These are phyloP conservation scores for Fusarium annulatum DNA, from an alignment of 2,329 filamentous ascomycete species.

Conservation along the genomic window DNA sequence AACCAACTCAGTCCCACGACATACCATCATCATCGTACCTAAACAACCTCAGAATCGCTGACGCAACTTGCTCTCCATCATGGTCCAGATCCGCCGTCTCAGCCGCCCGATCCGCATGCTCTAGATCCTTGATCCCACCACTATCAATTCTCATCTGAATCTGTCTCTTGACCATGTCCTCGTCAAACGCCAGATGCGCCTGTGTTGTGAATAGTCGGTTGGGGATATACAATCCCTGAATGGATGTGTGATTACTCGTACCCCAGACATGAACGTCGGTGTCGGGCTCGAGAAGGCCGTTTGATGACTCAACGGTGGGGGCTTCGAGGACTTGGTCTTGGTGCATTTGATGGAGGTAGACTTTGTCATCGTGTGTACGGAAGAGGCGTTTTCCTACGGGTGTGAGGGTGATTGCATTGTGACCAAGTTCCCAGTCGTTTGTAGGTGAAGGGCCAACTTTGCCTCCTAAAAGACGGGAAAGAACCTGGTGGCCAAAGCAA, in stretches of 20 bases:
- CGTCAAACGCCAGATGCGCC: slow-evolving; percentile 81
- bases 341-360: slow-evolving; percentile 83
- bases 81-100: slow-evolving; percentile 71
- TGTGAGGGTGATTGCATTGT: slow-evolving; percentile 72
- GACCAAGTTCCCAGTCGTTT: slow-evolving; percentile 78
- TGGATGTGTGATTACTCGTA: slow-evolving; percentile 70
- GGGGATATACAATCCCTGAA: slow-evolving; percentile 79
- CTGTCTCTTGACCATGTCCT: slow-evolving; percentile 74
- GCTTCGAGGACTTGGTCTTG: slow-evolving; percentile 75
- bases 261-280: slow-evolving; percentile 68
- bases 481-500: slow-evolving; percentile 85
- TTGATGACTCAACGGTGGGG: slow-evolving; percentile 62
- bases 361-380: slow-evolving; percentile 58
- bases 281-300: slow-evolving; percentile 51
- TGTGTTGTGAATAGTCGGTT: slow-evolving; percentile 77
- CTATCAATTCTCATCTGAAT: slow-evolving; percentile 68
- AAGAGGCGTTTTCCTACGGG: slow-evolving; percentile 76
- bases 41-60: slow-evolving; percentile 72
- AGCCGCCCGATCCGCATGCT: slow-evolving; percentile 70
- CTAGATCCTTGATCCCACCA: slow-evolving; percentile 71
- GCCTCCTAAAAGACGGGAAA: slow-evolving; percentile 76
- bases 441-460: slow-evolving; percentile 72
- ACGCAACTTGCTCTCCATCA: slow-evolving; percentile 75
- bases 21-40: slow-evolving; percentile 59
- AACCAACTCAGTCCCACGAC: slow-evolving; percentile 21